Conservation (phyloP, 116 monocot genomes). For the Posidonia oceanica region DNA sequence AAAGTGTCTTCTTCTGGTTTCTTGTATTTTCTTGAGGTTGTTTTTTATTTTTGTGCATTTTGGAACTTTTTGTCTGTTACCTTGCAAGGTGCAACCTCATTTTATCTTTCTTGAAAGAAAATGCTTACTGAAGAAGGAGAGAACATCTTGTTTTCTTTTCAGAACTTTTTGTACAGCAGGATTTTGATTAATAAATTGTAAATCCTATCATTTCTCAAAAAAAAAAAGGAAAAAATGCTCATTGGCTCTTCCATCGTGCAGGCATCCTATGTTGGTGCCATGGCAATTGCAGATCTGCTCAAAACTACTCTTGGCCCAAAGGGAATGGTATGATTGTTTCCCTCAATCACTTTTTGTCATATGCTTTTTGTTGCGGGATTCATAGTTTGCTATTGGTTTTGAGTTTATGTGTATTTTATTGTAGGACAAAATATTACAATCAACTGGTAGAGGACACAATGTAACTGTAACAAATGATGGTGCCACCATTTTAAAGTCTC, state of each 20-base stretch:
- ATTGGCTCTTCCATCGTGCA: constrained; percentile 1
- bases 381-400: background rate
- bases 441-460: constrained; percentile 75
- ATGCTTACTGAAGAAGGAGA: too few relatives aligned
- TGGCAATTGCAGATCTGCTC: constrained; percentile 92
- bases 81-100: too few relatives aligned
- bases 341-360: background rate
- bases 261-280: constrained; percentile 92
- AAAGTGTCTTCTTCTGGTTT: too few relatives aligned
- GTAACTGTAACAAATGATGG: constrained; percentile 99
- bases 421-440: constrained; percentile 89
- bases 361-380: background rate
- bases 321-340: constrained; percentile 61
- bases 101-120: too few relatives aligned
- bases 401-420: background rate
- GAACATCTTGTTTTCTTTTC: too few relatives aligned
- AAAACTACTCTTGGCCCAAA: constrained; percentile 98
- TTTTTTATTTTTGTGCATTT: too few relatives aligned
- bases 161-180: too few relatives aligned
- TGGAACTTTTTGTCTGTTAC: too few relatives aligned
- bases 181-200: too few relatives aligned
- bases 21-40: too few relatives aligned
- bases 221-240: too few relatives aligned
- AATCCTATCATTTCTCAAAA: too few relatives aligned
- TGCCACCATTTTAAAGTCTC: constrained; percentile 96